Evolutionary conservation across 129 eudicot species (phyloP).

Genomic region (Flaveria trinervia): DNA sequence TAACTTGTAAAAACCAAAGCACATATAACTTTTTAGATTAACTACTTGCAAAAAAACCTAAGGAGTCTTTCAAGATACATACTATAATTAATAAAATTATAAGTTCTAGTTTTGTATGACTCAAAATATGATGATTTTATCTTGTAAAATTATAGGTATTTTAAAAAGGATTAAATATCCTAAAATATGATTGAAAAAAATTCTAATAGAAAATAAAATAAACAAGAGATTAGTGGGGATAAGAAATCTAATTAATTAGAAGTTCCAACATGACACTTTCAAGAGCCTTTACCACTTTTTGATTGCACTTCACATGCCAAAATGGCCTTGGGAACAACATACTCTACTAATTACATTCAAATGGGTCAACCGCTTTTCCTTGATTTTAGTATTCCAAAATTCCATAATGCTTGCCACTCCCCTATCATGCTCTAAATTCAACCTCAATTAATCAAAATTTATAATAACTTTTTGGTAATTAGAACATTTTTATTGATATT

Average conservation of each 20-base stretch:
- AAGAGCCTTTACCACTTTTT: constrained; percentile 39
- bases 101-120: too few relatives aligned
- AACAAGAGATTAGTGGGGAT: constrained; percentile 42
- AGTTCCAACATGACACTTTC: constrained; percentile 49
- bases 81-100: too few relatives aligned
- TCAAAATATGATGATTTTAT: too few relatives aligned
- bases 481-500: neutral
- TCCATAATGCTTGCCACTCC: constrained; percentile 58
- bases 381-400: constrained; percentile 56
- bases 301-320: constrained; percentile 65
- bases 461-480: neutral
- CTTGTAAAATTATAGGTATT: too few relatives aligned
- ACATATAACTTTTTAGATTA: too few relatives aligned
- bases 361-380: constrained; percentile 58
- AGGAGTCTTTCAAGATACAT: too few relatives aligned
- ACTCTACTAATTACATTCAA: constrained; percentile 56
- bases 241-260: constrained; percentile 35
- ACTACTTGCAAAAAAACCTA: too few relatives aligned
- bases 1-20: too few relatives aligned
- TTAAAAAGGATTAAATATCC: neutral
- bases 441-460: neutral
- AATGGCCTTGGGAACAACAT: constrained; percentile 68
- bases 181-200: neutral
- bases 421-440: constrained; percentile 33
- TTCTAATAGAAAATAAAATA: neutral